Conservation (phyloP, 1,139 yeast species). For the Pichia sp. region DNA sequence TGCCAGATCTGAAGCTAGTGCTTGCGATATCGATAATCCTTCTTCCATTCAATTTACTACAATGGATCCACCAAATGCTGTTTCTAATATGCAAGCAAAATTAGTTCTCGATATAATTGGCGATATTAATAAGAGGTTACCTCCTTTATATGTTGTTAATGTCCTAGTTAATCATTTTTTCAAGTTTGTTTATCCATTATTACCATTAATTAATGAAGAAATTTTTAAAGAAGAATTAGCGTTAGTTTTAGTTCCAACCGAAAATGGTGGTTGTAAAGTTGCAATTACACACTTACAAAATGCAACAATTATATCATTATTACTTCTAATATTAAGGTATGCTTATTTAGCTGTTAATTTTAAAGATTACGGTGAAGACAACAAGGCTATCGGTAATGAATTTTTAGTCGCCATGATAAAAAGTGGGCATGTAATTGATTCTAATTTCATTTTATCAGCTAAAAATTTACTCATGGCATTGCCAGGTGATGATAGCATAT, state of each 20-base stretch:
- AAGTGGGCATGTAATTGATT: conserved; percentile 27
- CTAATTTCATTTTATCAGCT: conserved; percentile 31
- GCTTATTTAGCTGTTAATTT: conserved; percentile 32
- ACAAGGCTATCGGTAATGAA: conserved; percentile 18
- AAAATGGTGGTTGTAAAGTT: conserved; percentile 25
- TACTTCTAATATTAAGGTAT: conserved; percentile 34
- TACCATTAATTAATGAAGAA: conserved; percentile 35
- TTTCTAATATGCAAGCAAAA: conserved; percentile 9
- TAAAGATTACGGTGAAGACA: conserved; percentile 21
- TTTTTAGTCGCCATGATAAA: conserved; percentile 21
- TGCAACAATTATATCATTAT: conserved; percentile 29
- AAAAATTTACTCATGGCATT: conserved; percentile 32
- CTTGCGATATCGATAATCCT: conserved; percentile 20
- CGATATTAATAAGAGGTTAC: conserved; percentile 34
- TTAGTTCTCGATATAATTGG: conserved; percentile 17
- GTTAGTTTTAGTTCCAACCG: conserved; percentile 25
- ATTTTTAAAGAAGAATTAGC: conserved; percentile 32
- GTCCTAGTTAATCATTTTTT: conserved; percentile 35
- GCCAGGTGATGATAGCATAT: conserved; percentile 27
- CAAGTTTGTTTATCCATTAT: conserved; percentile 31
- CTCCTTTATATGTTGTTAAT: conserved; percentile 29
- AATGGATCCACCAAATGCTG: background rate
- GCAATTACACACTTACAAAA: conserved; percentile 27
- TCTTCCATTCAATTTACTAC: background rate
- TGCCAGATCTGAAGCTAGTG: conserved; percentile 24